Evolutionary conservation across 164 flowering plant species (phyloP).

Genomic region (Protea cynaroides): DNA sequence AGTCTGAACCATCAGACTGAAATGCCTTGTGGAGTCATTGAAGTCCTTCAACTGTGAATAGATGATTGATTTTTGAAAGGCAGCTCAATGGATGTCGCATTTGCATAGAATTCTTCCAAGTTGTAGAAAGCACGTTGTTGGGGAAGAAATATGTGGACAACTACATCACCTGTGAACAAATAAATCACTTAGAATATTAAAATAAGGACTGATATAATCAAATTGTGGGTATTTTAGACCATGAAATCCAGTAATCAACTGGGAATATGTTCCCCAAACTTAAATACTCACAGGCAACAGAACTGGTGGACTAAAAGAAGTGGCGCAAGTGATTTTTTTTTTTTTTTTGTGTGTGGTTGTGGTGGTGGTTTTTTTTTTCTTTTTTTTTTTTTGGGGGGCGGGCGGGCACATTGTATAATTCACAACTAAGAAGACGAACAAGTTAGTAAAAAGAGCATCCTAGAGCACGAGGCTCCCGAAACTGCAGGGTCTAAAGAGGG

Average conservation of each 20-base stretch:
- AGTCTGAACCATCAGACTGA: conserved; percentile 1
- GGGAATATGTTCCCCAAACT: neutral
- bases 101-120: conserved; percentile 94
- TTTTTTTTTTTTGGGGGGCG: too few relatives aligned
- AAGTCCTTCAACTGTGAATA: conserved; percentile 29
- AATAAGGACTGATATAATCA: neutral
- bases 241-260: neutral
- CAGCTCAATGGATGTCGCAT: conserved; percentile 71
- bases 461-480: too few relatives aligned
- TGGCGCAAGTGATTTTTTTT: neutral
- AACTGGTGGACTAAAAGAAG: neutral
- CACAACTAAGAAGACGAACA: too few relatives aligned
- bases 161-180: conserved; percentile 78
- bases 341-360: too few relatives aligned
- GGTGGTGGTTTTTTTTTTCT: too few relatives aligned
- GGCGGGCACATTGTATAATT: too few relatives aligned
- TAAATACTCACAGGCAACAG: neutral
- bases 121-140: conserved; percentile 77
- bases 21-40: neutral
- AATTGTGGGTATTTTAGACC: neutral
- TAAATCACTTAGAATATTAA: neutral
- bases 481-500: too few relatives aligned
- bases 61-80: conserved; percentile 70
- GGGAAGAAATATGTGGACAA: conserved; percentile 87
- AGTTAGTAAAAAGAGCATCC: too few relatives aligned